Evolutionary conservation across 169 alveolate species (phyloP).

Genomic region (Theileria parva): DNA sequence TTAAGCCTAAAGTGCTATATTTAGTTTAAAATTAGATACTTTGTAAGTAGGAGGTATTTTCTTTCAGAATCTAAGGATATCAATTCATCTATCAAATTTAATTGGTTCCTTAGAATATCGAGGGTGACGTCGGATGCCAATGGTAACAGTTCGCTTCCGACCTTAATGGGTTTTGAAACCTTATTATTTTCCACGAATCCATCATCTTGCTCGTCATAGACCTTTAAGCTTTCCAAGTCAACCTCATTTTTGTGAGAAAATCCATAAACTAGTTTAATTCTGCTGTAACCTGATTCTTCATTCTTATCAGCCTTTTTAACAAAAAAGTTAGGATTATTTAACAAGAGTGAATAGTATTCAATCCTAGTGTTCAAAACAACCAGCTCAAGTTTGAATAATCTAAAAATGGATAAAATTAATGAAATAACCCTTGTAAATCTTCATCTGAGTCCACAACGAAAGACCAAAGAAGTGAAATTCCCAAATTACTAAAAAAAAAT

Average conservation of each 20-base stretch:
- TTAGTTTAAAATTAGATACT: conserved; percentile 22
- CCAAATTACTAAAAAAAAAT: not conserved
- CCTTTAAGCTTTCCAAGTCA: conserved; percentile 1
- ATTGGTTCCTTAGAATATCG: conserved; percentile 36
- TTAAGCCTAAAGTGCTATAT: conserved; percentile 16
- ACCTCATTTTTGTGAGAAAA: not conserved
- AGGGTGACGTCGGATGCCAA: conserved; percentile 4
- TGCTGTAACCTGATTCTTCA: conserved; percentile 4
- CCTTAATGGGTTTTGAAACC: conserved; percentile 4
- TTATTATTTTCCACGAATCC: not conserved
- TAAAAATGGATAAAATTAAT: not conserved
- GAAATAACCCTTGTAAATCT: not conserved
- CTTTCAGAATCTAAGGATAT: conserved; percentile 26
- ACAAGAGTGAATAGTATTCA: not conserved
- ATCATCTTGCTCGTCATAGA: not conserved
- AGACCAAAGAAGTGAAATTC: not conserved
- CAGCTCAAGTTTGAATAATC: conserved; percentile 9
- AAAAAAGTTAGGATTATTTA: not conserved
- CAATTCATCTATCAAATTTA: conserved; percentile 27
- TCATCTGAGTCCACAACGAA: not conserved
- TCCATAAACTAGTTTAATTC: not conserved
- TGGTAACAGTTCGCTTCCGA: not conserved
- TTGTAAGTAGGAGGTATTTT: conserved; percentile 41
- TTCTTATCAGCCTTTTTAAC: not conserved
- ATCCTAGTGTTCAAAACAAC: not conserved